Evolutionary conservation across 768 basidiomycete species (phyloP).

Genomic region (Auriscalpium microsporum): DNA sequence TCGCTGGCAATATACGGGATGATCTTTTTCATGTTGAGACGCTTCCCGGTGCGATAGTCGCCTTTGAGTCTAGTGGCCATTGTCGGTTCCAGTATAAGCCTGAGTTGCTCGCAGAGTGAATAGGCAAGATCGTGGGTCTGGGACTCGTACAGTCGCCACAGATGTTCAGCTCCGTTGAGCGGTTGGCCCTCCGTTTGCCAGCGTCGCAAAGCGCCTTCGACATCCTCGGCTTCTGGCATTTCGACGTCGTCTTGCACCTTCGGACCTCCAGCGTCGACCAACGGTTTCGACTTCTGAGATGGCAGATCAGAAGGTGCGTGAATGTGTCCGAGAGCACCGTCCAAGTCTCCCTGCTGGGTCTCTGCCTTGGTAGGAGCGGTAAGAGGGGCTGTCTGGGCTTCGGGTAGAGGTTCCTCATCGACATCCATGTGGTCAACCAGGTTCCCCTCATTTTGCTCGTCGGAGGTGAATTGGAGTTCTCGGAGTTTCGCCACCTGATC

Average conservation of each 20-base stretch:
- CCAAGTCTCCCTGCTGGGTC: conserved; percentile 25
- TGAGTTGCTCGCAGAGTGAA: conserved; percentile 89
- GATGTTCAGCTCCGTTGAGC: conserved; percentile 47
- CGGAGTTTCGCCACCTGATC: conserved; percentile 77
- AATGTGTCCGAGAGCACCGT: conserved; percentile 39
- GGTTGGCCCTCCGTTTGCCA: conserved; percentile 60
- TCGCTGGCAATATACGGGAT: conserved; percentile 97
- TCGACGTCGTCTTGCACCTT: conserved; percentile 20
- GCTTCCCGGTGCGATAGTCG: conserved; percentile 95
- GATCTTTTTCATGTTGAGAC: conserved; percentile 98
- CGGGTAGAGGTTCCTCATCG: conserved; percentile 23
- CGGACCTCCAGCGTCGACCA: neutral
- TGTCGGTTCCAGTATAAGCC: conserved; percentile 93
- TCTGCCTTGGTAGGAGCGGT: conserved; percentile 22
- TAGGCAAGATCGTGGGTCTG: conserved; percentile 88
- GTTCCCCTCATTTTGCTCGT: conserved; percentile 28
- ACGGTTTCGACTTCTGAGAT: neutral
- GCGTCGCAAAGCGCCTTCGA: conserved; percentile 46
- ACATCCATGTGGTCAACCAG: conserved; percentile 39
- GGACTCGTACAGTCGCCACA: conserved; percentile 91
- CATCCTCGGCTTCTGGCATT: conserved; percentile 21
- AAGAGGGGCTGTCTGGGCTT: conserved; percentile 17
- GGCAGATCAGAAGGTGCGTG: conserved; percentile 12
- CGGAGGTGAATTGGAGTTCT: conserved; percentile 71
- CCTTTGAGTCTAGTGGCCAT: conserved; percentile 89